phyloP scores from a whole-genome alignment of 768 basidiomycete species.

The Russula abietina region DNA sequence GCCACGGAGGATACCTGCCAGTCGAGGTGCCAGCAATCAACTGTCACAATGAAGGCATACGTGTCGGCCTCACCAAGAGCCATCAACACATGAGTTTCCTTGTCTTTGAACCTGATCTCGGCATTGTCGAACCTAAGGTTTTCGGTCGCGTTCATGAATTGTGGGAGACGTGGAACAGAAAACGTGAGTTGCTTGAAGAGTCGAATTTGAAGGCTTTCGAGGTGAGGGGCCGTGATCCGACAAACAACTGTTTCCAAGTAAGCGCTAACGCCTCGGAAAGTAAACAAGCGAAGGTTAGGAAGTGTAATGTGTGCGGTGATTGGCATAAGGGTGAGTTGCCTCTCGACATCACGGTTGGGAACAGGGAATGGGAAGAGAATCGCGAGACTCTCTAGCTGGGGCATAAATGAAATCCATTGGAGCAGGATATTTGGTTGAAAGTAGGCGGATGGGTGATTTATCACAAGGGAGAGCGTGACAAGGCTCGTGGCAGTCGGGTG shows the following conservation, averaged over 20 bases:
- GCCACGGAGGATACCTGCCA: not conserved
- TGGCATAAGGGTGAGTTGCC: not conserved
- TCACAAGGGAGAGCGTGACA: not conserved
- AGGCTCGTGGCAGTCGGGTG: not conserved
- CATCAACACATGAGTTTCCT: not conserved
- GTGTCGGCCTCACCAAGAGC: not conserved
- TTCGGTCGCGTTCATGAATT: not conserved
- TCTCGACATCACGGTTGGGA: not conserved
- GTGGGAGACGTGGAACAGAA: not conserved
- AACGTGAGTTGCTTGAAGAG: not conserved
- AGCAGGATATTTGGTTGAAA: not conserved
- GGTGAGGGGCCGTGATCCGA: not conserved
- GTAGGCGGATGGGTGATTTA: not conserved
- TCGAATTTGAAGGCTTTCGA: not conserved
- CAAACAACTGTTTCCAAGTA: too few relatives aligned
- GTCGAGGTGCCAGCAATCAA: not conserved
- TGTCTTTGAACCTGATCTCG: not conserved
- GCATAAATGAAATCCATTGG: not conserved
- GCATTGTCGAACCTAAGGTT: not conserved
- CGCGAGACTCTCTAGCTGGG: not conserved
- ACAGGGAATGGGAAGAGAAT: not conserved
- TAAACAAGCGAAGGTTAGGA: not conserved
- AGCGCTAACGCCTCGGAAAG: too few relatives aligned
- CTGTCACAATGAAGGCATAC: not conserved
- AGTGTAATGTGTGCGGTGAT: not conserved